These are phyloP conservation scores for Beauveria scarabaeidicola DNA, from an alignment of 2,329 filamentous ascomycete genomes.

Conservation along the genomic window DNA sequence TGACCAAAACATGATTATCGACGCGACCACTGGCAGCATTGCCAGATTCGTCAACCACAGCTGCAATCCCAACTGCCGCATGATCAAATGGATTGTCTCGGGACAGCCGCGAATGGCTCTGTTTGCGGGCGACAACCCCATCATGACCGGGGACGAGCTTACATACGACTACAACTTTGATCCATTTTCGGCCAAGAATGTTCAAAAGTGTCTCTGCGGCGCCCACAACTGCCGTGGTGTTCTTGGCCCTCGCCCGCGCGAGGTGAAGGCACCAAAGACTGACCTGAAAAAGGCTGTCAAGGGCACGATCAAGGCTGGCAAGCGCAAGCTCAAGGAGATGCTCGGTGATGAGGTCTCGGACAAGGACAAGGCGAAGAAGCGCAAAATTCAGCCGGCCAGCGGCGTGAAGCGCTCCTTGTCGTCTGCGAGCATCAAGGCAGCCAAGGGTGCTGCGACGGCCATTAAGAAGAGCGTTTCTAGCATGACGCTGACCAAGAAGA, in stretches of 20 bases:
- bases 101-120: constrained; percentile 94
- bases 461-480: constrained; percentile 29
- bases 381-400: constrained; percentile 27
- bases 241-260: constrained; percentile 52
- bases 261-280: constrained; percentile 42
- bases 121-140: constrained; percentile 81
- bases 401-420: constrained; percentile 28
- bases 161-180: constrained; percentile 85
- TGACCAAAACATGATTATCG: constrained; percentile 97
- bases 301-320: constrained; percentile 37
- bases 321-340: constrained; percentile 49
- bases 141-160: constrained; percentile 91
- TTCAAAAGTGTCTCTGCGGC: constrained; percentile 58
- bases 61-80: constrained; percentile 90
- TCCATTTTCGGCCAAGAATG: constrained; percentile 60
- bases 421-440: constrained; percentile 26
- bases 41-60: constrained; percentile 98
- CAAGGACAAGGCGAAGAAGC: constrained; percentile 41
- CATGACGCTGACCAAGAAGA: constrained; percentile 23
- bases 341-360: constrained; percentile 32
- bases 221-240: constrained; percentile 56
- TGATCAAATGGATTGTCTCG: constrained; percentile 96
- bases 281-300: constrained; percentile 31
- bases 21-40: constrained; percentile 91
- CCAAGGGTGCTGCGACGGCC: constrained; percentile 28